Conservation (phyloP, 345 rosid species). For the Sonneratia alba region DNA sequence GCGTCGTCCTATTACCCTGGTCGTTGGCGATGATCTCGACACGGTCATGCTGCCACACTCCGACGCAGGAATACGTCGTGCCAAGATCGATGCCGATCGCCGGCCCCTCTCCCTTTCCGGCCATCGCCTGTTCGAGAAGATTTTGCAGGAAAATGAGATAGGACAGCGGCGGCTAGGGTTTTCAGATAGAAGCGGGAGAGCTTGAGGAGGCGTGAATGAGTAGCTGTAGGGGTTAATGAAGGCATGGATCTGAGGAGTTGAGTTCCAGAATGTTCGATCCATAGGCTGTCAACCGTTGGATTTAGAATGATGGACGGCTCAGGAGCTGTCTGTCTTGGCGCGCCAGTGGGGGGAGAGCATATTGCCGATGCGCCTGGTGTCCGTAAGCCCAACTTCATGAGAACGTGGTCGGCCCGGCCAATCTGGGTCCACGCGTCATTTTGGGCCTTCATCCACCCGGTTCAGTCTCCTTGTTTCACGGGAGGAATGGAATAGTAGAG, state of each 20-base stretch:
- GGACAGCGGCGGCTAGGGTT: not conserved
- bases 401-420: not conserved
- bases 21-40: constrained; percentile 58
- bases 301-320: not conserved
- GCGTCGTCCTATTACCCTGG: constrained; percentile 47
- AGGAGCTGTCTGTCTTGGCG: not conserved
- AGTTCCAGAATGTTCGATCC: not conserved
- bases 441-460: not conserved
- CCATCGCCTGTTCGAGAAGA: constrained; percentile 13
- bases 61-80: constrained; percentile 50
- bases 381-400: not conserved
- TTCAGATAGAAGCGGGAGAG: not conserved
- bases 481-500: too few species aligned
- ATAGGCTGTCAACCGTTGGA: not conserved
- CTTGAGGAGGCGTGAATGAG: not conserved
- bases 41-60: constrained; percentile 54
- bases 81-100: constrained; percentile 57
- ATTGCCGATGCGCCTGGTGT: not conserved
- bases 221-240: not conserved
- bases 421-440: not conserved
- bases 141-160: not conserved
- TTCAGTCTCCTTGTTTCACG: not conserved
- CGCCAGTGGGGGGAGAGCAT: not conserved
- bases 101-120: constrained; percentile 52
- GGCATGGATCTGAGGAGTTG: not conserved